Conservation (phyloP, 2,329 filamentous ascomycete species). For the Mycosphaerelloides madeirae region DNA sequence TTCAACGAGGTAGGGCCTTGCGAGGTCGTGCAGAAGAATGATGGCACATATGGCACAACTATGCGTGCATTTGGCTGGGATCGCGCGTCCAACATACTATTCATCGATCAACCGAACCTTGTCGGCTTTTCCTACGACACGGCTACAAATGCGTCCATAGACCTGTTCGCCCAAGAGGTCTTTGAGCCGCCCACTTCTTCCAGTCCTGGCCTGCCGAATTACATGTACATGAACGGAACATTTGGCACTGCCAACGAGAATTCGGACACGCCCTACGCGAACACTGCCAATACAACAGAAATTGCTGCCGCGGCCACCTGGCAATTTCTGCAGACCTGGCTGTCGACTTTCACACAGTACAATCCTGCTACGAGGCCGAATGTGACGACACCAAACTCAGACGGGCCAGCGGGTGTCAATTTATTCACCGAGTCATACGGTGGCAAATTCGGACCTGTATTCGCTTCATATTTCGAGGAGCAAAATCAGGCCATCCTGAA, state of each 20-base stretch:
- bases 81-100: constrained; percentile 54
- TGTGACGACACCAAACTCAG: constrained; percentile 48
- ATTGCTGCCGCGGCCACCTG: constrained; percentile 49
- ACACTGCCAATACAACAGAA: constrained; percentile 33
- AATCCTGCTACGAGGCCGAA: constrained; percentile 40
- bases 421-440: constrained; percentile 54
- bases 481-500: constrained; percentile 57
- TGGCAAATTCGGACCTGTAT: constrained; percentile 64
- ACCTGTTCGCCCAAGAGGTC: constrained; percentile 42
- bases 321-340: constrained; percentile 60
- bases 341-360: constrained; percentile 41
- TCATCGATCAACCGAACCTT: constrained; percentile 62
- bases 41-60: constrained; percentile 37
- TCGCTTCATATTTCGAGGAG: constrained; percentile 54
- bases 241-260: constrained; percentile 53
- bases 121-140: constrained; percentile 65
- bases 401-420: constrained; percentile 43
- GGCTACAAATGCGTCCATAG: constrained; percentile 56
- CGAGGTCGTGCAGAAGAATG: constrained; percentile 39
- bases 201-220: constrained; percentile 16
- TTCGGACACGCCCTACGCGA: constrained; percentile 11
- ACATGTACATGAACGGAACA: constrained; percentile 57
- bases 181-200: constrained; percentile 36
- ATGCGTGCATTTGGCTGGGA: constrained; percentile 64
- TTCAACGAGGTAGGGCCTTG: constrained; percentile 56